Base-by-base conservation (phyloP, 768 basidiomycete species). In the Leccinum subgranulosum region DNA sequence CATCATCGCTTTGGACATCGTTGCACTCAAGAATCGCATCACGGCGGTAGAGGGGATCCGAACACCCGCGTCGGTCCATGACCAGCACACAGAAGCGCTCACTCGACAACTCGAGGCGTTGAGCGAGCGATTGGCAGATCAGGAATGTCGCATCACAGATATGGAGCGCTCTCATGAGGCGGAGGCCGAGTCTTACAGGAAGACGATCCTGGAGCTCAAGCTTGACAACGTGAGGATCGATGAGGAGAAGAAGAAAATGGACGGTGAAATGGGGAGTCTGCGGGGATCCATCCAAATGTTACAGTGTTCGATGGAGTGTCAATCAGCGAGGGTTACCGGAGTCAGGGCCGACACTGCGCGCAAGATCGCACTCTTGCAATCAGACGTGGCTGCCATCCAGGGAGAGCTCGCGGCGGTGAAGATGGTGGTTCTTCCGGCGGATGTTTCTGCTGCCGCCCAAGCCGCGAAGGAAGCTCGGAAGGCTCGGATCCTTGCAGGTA, bases 21-120 rank as follows among this genome's bases (percentile, higher is more conserved):
- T 60, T 17, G 52, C 52, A 0, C 64, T 69, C 53, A 57, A 59
- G 60, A 54, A 62, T 54, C 64, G 69, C 15, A 23, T 68, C 21
- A 29, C 53, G 17, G 46, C 31, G 5, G 48, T 64, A 47, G 69
- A 69, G 48, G 54, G 52, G 10, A 49, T 28, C 0, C 55, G 45
- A 36, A 4, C 51, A 3, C 29, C 29, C 1, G 28, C 23, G 15
- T 29, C 23, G 23, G n/a, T 10, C 2, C 49, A 33, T 29, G 45
- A 17, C 11, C 51, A 33, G 29, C 58, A 51, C 14, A 47, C 45
- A 5, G 57, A 58, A n/a, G 49, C 25, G 7, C 54, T 63, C 34
- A n/a, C 25, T 14, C 60, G 39, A 51, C 60, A 48, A 31, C 25
- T 68, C 28, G 43, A 27, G 17, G 50, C 51, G 8, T 41, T 69